A percentile compares a stretch with the other conserved stretches of the same genome.
Conservation (phyloP, 2,329 filamentous ascomycete genomes). For the Orbilia oligospora region DNA sequence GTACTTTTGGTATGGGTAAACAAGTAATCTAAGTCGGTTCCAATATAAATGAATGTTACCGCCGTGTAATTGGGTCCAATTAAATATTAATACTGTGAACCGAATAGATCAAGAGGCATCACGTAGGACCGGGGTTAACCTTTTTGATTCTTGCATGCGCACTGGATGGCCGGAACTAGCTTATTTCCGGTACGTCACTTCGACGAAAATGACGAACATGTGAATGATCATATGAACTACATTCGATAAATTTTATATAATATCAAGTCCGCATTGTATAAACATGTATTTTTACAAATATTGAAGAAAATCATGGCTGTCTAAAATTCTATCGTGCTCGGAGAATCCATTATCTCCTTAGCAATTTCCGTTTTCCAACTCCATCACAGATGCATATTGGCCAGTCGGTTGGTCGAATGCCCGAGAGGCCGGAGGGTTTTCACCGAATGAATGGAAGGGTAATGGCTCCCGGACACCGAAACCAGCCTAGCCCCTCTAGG, state of each 20-base stretch:
- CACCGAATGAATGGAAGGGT: conserved; percentile 12
- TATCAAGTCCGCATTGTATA: too few species aligned
- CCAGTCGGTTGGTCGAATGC: neutral
- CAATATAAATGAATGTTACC: too few species aligned
- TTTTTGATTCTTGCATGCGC: conserved; percentile 10
- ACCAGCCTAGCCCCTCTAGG: neutral
- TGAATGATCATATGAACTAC: neutral
- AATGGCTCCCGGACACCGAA: neutral
- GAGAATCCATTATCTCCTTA: neutral
- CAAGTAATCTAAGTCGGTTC: too few species aligned
- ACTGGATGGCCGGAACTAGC: conserved; percentile 3
- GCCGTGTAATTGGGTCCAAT: too few species aligned
- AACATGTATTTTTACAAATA: too few species aligned
- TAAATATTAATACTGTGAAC: too few species aligned
- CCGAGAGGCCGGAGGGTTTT: conserved; percentile 20
- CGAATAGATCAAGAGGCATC: neutral
- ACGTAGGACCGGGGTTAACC: neutral
- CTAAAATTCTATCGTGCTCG: neutral
- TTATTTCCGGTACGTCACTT: conserved; percentile 17
- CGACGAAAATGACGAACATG: conserved; percentile 2
- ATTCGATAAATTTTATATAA: too few species aligned
- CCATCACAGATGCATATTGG: conserved; percentile 1
- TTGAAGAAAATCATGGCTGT: neutral
- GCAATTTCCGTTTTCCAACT: neutral
- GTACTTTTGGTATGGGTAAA: too few species aligned